A percentile compares a stretch with the other conserved stretches of the same genome.
Evolutionary conservation across 345 rosid species (phyloP).

Genomic region (Angophora floribunda): DNA sequence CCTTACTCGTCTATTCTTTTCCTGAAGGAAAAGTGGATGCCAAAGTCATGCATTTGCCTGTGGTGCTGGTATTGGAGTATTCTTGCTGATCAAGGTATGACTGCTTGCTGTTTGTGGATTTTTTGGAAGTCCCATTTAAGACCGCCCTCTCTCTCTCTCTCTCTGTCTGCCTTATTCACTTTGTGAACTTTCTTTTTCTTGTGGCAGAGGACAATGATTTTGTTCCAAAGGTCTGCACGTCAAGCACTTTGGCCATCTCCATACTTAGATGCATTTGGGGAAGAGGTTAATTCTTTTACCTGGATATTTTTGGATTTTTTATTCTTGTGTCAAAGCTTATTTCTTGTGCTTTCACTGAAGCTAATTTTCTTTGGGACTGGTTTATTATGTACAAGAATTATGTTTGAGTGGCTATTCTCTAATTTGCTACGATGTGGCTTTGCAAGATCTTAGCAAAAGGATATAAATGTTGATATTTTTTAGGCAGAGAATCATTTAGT

Average conservation of each 20-base stretch:
- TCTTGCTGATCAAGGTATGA: slow-evolving; percentile 68
- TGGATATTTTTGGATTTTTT: neutral
- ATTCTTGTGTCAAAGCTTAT: neutral
- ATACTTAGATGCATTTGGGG: slow-evolving; percentile 90
- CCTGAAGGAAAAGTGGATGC: slow-evolving; percentile 55
- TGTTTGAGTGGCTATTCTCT: neutral
- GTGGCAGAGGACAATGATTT: slow-evolving; percentile 65
- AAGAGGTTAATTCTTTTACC: slow-evolving; percentile 51
- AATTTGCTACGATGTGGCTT: neutral
- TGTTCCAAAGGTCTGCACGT: slow-evolving; percentile 71
- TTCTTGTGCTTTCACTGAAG: neutral
- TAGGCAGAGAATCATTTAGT: neutral
- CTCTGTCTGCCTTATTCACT: neutral
- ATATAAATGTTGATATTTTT: neutral
- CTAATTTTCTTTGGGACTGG: neutral
- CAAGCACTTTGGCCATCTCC: slow-evolving; percentile 93
- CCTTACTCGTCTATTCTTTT: neutral
- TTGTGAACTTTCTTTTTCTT: neutral
- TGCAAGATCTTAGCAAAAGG: neutral
- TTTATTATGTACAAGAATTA: neutral
- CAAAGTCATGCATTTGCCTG: slow-evolving; percentile 63
- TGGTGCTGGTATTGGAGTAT: slow-evolving; percentile 85
- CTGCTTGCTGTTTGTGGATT: neutral
- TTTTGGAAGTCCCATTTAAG: neutral
- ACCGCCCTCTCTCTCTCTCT: neutral